phyloP scores from a whole-genome alignment of 805 yeast species.

The Teunomyces kruisii region DNA sequence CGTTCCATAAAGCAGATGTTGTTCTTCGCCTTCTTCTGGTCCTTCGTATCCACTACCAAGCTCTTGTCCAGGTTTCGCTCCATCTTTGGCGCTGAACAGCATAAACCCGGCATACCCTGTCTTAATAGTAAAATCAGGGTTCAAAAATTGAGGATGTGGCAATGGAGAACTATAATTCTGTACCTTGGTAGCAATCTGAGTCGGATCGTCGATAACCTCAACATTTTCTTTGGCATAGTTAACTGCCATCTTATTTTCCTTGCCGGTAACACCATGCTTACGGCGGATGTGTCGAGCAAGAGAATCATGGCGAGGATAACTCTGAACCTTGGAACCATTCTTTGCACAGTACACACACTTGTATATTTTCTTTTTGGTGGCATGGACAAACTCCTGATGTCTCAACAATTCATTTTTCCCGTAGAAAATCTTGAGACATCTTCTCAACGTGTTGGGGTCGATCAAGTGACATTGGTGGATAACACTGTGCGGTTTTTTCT shows the following conservation, averaged over 20 bases:
- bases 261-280: constrained; percentile 45
- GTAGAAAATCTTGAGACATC: constrained; percentile 41
- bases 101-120: constrained; percentile 30
- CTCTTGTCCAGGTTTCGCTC: background rate
- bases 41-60: background rate
- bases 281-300: constrained; percentile 44
- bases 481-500: constrained; percentile 19
- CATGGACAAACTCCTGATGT: constrained; percentile 48
- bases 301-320: constrained; percentile 46
- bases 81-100: constrained; percentile 23
- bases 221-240: constrained; percentile 43
- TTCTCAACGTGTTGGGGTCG: constrained; percentile 30
- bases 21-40: background rate
- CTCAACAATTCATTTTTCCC: constrained; percentile 44
- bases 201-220: constrained; percentile 34
- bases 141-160: constrained; percentile 31
- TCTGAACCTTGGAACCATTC: constrained; percentile 34
- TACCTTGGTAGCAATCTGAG: constrained; percentile 8
- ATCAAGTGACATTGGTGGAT: constrained; percentile 43
- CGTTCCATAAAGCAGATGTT: background rate
- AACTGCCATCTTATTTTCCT: constrained; percentile 45
- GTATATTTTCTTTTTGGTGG: constrained; percentile 41
- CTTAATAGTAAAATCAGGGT: constrained; percentile 29
- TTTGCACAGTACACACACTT: constrained; percentile 40
- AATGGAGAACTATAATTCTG: constrained; percentile 20